Percentiles rank a stretch among this genome's conserved stretches.
These are phyloP conservation scores for Allantophomopsis lycopodina DNA, from an alignment of 2,329 filamentous ascomycete species.

Conservation along the genomic window DNA sequence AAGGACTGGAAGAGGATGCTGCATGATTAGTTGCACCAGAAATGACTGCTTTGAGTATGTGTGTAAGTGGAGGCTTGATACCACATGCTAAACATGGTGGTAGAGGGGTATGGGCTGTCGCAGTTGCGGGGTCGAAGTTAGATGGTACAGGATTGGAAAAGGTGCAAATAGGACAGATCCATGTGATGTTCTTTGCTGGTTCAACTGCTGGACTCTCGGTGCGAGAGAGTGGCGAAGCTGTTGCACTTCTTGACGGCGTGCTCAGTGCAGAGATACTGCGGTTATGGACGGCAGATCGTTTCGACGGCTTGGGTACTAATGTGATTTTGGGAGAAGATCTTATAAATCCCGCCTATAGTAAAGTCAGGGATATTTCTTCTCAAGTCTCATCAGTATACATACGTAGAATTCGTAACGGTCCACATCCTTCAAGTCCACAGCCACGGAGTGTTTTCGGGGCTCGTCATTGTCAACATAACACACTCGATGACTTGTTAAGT, in stretches of 20 bases:
- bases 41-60: conserved; percentile 79
- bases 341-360: conserved; percentile 64
- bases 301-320: conserved; percentile 67
- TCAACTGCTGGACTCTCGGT: conserved; percentile 27
- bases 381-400: conserved; percentile 14
- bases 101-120: conserved; percentile 64
- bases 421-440: conserved; percentile 79
- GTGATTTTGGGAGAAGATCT: conserved; percentile 94
- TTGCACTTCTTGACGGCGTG: conserved; percentile 29
- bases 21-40: conserved; percentile 50
- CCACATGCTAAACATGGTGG: conserved; percentile 87
- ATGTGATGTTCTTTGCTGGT: conserved; percentile 54
- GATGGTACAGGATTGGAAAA: conserved; percentile 87
- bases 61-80: conserved; percentile 75
- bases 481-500: conserved; percentile 86
- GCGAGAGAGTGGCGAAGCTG: conserved; percentile 30
- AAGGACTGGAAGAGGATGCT: conserved; percentile 11
- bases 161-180: conserved; percentile 93
- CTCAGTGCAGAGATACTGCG: conserved; percentile 33
- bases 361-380: conserved; percentile 6
- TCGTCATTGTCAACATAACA: conserved; percentile 90
- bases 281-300: conserved; percentile 44
- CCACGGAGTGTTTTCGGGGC: conserved; percentile 71
- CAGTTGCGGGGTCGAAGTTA: conserved; percentile 80
- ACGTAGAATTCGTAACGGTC: conserved; percentile 86